A percentile compares a stretch with the other conserved stretches of the same genome.
Evolutionary conservation across 2,329 filamentous ascomycete genomes (phyloP).

Genomic region (Torrubiellomyces zombiae): DNA sequence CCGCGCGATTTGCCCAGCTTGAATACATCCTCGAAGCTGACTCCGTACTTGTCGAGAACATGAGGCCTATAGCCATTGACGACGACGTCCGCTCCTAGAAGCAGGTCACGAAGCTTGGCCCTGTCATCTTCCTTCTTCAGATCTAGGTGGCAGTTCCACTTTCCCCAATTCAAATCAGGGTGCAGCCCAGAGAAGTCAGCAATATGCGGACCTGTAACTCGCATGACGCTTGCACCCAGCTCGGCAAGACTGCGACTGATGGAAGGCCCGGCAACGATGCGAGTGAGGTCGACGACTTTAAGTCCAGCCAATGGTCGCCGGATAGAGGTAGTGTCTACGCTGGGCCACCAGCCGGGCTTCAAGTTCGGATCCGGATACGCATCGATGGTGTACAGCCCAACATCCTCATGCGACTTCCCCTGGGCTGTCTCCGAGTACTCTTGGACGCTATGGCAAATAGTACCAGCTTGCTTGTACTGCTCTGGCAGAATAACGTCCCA

Average conservation of each 20-base stretch:
- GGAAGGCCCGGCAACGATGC: conserved; percentile 61
- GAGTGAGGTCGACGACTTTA: conserved; percentile 58
- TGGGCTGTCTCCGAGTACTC: conserved; percentile 13
- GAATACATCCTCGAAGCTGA: conserved; percentile 37
- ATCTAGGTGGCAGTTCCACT: conserved; percentile 47
- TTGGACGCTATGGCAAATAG: conserved; percentile 9
- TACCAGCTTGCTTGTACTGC: conserved; percentile 9
- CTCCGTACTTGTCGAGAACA: conserved; percentile 45
- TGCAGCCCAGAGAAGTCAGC: conserved; percentile 58
- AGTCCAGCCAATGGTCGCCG: conserved; percentile 35
- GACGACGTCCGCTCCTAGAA: conserved; percentile 47
- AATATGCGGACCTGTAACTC: conserved; percentile 51
- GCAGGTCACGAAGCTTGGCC: conserved; percentile 37
- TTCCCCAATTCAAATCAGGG: conserved; percentile 56
- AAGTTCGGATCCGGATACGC: conserved; percentile 1
- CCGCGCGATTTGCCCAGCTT: conserved; percentile 34
- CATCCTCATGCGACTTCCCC: conserved; percentile 7
- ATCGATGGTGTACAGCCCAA: conserved; percentile 3
- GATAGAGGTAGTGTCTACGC: neutral
- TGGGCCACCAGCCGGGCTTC: conserved; percentile 5
- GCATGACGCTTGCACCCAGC: conserved; percentile 58
- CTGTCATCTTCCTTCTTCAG: conserved; percentile 39
- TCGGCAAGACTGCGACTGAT: conserved; percentile 57
- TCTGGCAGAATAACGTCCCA: conserved; percentile 8
- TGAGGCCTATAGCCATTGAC: conserved; percentile 54